phyloP scores from a whole-genome alignment of 2,329 filamentous ascomycete genomes.

The Xylariaceae sp. region DNA sequence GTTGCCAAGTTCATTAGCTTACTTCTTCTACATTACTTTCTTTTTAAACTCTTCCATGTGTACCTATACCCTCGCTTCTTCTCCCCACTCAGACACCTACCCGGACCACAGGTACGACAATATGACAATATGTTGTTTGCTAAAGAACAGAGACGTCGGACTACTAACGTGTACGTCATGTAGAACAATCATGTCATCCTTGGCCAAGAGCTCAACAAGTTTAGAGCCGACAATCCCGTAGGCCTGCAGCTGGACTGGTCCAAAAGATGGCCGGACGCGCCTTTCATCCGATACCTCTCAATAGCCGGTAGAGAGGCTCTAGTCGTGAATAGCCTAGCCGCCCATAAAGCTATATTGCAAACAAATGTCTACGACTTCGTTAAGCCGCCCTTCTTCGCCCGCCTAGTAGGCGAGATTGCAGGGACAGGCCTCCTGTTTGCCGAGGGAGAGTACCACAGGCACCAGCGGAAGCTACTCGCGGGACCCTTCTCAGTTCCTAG shows the following conservation, averaged over 20 bases:
- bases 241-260: conserved; percentile 43
- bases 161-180: no score
- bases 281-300: conserved; percentile 49
- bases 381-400: conserved; percentile 45
- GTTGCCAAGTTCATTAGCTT: background rate
- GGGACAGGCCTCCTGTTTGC: conserved; percentile 47
- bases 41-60: conserved; percentile 44
- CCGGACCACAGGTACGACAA: conserved; percentile 50
- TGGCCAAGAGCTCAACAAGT: conserved; percentile 48
- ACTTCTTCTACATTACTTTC: conserved; percentile 27
- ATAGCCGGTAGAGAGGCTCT: conserved; percentile 47
- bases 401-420: conserved; percentile 45
- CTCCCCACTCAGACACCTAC: conserved; percentile 53
- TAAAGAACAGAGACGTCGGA: no score
- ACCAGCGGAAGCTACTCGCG: conserved; percentile 44
- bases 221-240: conserved; percentile 38
- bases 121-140: background rate
- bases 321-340: conserved; percentile 46
- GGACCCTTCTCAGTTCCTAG: conserved; percentile 47
- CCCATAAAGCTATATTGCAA: conserved; percentile 48
- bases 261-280: conserved; percentile 42
- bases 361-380: conserved; percentile 49
- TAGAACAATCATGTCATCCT: conserved; percentile 50
- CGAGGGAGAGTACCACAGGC: conserved; percentile 46
- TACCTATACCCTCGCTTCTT: conserved; percentile 52